phyloP scores from a whole-genome alignment of 805 yeast genomes.

The Yarrowia sp. region DNA sequence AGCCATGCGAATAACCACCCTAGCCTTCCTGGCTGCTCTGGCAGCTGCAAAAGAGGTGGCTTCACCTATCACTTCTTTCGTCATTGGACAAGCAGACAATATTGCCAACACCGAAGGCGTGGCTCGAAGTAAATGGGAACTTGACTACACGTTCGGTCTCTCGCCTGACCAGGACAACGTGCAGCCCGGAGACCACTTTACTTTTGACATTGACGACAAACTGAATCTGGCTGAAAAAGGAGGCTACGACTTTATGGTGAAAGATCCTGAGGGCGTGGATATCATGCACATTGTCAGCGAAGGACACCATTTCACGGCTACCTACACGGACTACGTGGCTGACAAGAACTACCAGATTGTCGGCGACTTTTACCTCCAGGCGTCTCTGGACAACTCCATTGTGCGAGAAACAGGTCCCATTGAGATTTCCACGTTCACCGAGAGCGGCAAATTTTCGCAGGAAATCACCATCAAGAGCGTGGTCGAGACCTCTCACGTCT shows the following conservation, averaged over 20 bases:
- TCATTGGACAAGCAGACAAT: not conserved
- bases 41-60: not conserved
- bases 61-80: not conserved
- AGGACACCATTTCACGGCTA: not conserved
- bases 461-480: slow-evolving; percentile 3
- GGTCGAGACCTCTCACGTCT: not conserved
- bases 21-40: not conserved
- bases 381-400: not conserved
- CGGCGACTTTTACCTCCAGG: not conserved
- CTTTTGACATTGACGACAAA: not conserved
- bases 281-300: slow-evolving; percentile 2
- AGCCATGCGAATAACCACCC: not conserved
- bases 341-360: not conserved
- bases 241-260: slow-evolving; percentile 6
- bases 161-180: not conserved
- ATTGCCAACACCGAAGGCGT: not conserved
- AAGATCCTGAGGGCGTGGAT: slow-evolving; percentile 1
- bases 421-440: not conserved
- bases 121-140: not conserved
- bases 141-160: not conserved
- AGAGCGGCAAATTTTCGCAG: not conserved
- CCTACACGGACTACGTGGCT: not conserved
- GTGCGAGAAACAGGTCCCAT: not conserved
- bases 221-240: not conserved
- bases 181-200: slow-evolving; percentile 1